Evolutionary conservation across 768 basidiomycete genomes (phyloP), one percentile per base, ranked within the genome.

Genomic region (Xerocomus spinulosus): DNA sequence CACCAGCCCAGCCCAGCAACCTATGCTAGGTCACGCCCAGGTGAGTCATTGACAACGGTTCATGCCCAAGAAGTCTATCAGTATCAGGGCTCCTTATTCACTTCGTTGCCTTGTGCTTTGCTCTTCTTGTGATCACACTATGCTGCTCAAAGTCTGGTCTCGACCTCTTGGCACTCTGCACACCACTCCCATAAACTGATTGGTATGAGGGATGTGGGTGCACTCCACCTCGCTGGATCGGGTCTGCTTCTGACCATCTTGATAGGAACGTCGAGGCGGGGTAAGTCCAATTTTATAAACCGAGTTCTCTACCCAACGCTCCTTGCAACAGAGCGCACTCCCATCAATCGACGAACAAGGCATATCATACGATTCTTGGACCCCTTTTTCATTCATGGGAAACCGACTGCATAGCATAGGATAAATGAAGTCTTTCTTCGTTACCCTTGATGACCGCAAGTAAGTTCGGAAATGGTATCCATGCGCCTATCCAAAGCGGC

Each of bases 381-480:
- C n/a, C n/a, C 9, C 13, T n/a, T 8, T 8, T 21, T 29, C 5
- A 23, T 12, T 15, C 39, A 44, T 44, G 48, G 38, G 50, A 45
- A 50, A 20, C 15, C 7, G 32, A 0, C 18, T 30, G 50, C 38
- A 49, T 33, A 33, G 47, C 45, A 15, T 28, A 12, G n/a, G 13
- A 46, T 35, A 52, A 52, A 29, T 51, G 10, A 8, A 28, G 39
- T 15, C 15, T 24, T 10, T 34, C 42, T 3, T 29, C 29, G 36
- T 17, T 37, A 25, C 38, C 59, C 59, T 46, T 59, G 24, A 56
- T 56, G 57, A 51, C 48, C 57, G 51, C 51, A 50, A 42, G 18
- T 8, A 33, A 29, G 9, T 13, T 43, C 2, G 20, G 24, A 13
- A 28, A 21, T 33, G 32, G 28, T 35, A 9, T 36, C 34, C 30